Evolutionary conservation across 2,329 filamentous ascomycete species (phyloP), one percentile per base, ranked within the genome.

Genomic region (Aspergillus oerlinghausenensis): DNA sequence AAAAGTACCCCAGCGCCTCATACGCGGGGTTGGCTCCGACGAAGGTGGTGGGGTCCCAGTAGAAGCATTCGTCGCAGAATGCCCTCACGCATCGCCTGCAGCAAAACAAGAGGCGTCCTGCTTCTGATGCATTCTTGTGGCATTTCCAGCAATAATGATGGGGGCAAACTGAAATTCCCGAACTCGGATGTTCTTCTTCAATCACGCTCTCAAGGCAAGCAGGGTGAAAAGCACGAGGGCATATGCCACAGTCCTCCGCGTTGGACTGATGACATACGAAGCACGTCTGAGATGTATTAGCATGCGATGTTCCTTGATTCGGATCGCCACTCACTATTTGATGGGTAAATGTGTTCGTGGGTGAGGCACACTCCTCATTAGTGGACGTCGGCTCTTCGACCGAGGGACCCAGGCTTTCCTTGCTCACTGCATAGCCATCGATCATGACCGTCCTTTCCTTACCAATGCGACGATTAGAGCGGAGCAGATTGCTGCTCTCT

Each of bases 391-490:
- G 82, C 83, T 55, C 80, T 73, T 2, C 67, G 75, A 57, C 81
- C 83, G 9, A 71, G 8, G 8, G 45, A 28, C 19, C 70, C 60
- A 84, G 72, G 0, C 78, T 82, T 29, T 84, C 80, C 61, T 85
- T 86, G 54, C 71, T 79, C 52, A 86, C 78, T 1, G 78, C 78
- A 62, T 77, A 84, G 0, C 82, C 83, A 58, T 81, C 75, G 1
- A 84, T 70, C 73, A 82, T 80, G 40, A 86, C 80, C 0, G 81
- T 84, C 1, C 80, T 81, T 56, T 84, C 81, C 66, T 85, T 86
- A 50, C 79, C 80, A 5, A 77, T 70, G 8, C 83, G 77, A 2
- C 83, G 76, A 48, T 82, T 79, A 9, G 75, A 75, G 23, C 78
- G 76, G 4, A 71, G 70, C 50, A 78, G 73, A 26, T 73, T 71